Percentiles rank a stretch among this genome's conserved stretches.
Conservation (phyloP, 2,329 filamentous ascomycete species). For the Sclerotinia sclerotiorum region DNA sequence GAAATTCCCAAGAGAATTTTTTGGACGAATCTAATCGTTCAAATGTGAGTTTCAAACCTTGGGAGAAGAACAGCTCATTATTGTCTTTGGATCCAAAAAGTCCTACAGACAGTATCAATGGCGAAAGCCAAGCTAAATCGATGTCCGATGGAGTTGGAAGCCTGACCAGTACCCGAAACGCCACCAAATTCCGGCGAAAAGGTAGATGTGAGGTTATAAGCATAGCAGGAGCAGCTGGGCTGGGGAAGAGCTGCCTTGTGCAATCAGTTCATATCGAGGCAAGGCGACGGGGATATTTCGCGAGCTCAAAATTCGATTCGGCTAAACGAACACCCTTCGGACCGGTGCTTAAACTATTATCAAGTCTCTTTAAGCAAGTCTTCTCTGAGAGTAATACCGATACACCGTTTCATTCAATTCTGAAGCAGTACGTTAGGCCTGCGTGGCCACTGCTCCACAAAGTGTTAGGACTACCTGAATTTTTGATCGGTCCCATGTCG, state of each 20-base stretch:
- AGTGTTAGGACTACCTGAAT: slow-evolving; percentile 65
- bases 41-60: slow-evolving; percentile 28
- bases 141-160: slow-evolving; percentile 38
- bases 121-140: slow-evolving; percentile 24
- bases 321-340: slow-evolving; percentile 61
- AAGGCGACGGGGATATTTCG: slow-evolving; percentile 61
- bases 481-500: slow-evolving; percentile 54
- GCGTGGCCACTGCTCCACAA: slow-evolving; percentile 65
- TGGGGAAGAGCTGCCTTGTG: slow-evolving; percentile 66
- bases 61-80: slow-evolving; percentile 36
- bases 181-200: slow-evolving; percentile 56
- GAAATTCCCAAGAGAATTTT: slow-evolving; percentile 33
- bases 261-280: slow-evolving; percentile 63
- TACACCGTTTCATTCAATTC: slow-evolving; percentile 59
- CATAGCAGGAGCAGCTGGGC: slow-evolving; percentile 60
- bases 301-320: slow-evolving; percentile 65
- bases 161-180: slow-evolving; percentile 34
- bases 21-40: slow-evolving; percentile 30
- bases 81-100: slow-evolving; percentile 31
- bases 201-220: slow-evolving; percentile 64
- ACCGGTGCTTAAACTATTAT: slow-evolving; percentile 62
- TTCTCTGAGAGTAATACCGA: slow-evolving; percentile 67
- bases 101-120: slow-evolving; percentile 29
- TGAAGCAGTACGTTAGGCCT: slow-evolving; percentile 63
- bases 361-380: slow-evolving; percentile 65